Conservation (phyloP, 148 eudicot species). For the Rhododendron simsii region DNA sequence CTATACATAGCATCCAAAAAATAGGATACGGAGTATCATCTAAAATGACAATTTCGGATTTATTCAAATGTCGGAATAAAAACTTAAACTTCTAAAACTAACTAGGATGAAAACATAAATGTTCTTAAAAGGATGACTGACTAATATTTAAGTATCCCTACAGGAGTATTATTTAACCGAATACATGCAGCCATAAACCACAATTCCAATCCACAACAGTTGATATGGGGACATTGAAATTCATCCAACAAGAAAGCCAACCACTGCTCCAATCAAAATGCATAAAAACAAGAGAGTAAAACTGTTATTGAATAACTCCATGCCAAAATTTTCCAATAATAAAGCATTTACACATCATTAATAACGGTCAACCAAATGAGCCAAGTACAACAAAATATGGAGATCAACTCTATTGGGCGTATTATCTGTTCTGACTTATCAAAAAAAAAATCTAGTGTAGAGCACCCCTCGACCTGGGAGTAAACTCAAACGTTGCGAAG, state of each 20-base stretch:
- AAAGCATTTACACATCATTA: constrained; percentile 25
- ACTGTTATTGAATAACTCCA: background rate
- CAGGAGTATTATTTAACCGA: background rate
- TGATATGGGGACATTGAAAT: background rate
- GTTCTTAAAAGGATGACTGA: too few relatives aligned
- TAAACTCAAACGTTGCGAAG: background rate
- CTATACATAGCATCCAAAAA: too few relatives aligned
- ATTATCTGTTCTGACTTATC: background rate
- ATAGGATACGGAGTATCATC: too few relatives aligned
- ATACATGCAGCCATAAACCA: background rate
- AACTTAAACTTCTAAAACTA: too few relatives aligned
- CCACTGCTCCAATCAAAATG: background rate
- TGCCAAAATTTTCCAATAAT: constrained; percentile 30
- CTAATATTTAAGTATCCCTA: too few relatives aligned
- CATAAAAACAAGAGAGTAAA: background rate
- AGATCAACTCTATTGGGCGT: constrained; percentile 5
- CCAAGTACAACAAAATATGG: constrained; percentile 31
- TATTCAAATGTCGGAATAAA: too few relatives aligned
- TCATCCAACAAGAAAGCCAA: background rate
- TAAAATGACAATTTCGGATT: too few relatives aligned
- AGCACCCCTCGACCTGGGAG: background rate
- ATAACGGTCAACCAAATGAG: background rate
- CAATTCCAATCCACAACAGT: background rate
- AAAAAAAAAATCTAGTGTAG: background rate
- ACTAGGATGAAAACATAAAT: too few relatives aligned